Evolutionary conservation across 805 yeast species (phyloP), one percentile per base, ranked within the genome.

Genomic region (Wickerhamiella parazyma): DNA sequence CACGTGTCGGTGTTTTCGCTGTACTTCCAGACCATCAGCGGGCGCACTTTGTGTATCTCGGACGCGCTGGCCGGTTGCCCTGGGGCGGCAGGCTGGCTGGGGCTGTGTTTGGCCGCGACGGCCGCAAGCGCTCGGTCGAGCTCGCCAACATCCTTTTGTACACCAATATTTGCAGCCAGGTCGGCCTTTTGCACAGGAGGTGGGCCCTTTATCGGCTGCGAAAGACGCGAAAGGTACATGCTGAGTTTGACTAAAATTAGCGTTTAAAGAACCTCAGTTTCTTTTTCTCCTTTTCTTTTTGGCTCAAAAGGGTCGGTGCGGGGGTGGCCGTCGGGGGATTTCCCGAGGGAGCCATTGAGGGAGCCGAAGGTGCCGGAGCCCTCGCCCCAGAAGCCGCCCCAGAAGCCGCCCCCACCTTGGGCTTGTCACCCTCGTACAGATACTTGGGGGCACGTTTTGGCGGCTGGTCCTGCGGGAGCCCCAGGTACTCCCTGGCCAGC

Each of bases 381-480:
- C 29, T 29, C 2, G 35, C 22, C n/a, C 26, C 19, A 10, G 36
- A 18, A 16, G 18, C 16, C 4, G 36, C 28, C 19, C 19, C 9
- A 12, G 24, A 3, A 4, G 38, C 26, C 4, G 28, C 38, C 7
- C 18, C n/a, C 18, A 20, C 18, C 6, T 39, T 31, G 33, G 41
- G 45, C 22, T 48, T 48, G 37, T 58, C 63, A 1, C 59, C 50
- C 29, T 59, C 61, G 36, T 50, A 51, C 17, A 64, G 42, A 43
- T 49, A 45, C 4, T 48, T 54, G 2, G 68, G 68, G n/a, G 58
- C 55, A 21, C 46, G 42, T 14, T 38, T 45, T 20, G 37, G 48
- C 3, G 62, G 61, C 34, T 36, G 36, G 46, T 63, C 66, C 17
- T 41, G 52, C 6, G 57, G 57, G 11, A 65, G 55, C 6, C 45